Evolutionary conservation across 1,139 yeast genomes (phyloP), one percentile per base, ranked within the genome.

Genomic region (Hanseniaspora uvarum): DNA sequence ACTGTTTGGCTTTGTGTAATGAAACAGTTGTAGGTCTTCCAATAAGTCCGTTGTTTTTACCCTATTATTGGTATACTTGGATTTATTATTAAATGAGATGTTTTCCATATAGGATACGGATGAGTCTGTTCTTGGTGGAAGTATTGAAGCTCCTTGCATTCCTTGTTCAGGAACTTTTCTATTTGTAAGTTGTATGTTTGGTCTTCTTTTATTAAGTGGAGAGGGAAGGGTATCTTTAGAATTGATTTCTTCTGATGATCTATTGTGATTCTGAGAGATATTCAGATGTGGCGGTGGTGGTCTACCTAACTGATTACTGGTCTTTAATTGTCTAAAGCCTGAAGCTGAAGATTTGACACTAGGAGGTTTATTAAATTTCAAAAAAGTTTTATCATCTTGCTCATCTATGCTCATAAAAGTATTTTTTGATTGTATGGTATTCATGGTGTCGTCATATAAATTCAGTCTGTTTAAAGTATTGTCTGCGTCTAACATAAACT

Each of bases 91-190:
- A 6, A 44, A 43, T 19, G 26, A 10, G 2, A 12, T n/a, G 10
- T 21, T 44, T 10, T 50, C 53, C 24, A 50, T 26, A 4, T 36
- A 16, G 8, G 55, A 53, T 3, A 44, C 53, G 14, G 52, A 48
- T 14, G 53, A 48, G 46, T 53, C 55, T 6, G 55, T 38, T 53
- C 55, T 53, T 5, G 55, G 55, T 16, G 55, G 55, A 18, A 53
- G 46, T 36, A 53, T 48, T 2, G 48, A 36, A 11, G 52, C 49
- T 12, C 52, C 46, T n/a, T 18, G 26, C 16, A 36, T 31, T 26
- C 21, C 45, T 40, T 37, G 46, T 5, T 48, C 48, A 21, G 33
- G 45, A n/a, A 10, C 16, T 18, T 43, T 43, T 38, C 48, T 38
- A 23, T 18, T 24, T 28, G 31, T 39, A 7, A 41, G 18, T 33